Conservation (phyloP, 2,329 filamentous ascomycete genomes). For the Scopulariopsis brevicaulis region DNA sequence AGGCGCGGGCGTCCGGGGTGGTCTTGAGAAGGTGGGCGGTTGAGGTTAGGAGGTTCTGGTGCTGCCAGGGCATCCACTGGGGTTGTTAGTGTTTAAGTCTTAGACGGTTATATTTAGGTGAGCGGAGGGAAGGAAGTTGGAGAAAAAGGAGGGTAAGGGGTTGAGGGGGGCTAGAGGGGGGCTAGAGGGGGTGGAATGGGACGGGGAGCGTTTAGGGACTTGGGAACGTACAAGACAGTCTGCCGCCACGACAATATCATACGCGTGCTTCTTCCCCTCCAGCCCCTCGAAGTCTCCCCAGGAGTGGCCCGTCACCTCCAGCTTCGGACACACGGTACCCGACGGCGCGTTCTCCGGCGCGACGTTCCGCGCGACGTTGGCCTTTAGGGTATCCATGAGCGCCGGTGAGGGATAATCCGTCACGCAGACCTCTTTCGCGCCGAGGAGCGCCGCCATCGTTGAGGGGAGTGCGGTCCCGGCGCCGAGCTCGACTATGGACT, state of each 20-base stretch:
- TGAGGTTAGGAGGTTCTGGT: slow-evolving; percentile 51
- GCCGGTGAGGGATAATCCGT: slow-evolving; percentile 57
- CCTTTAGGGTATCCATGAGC: slow-evolving; percentile 45
- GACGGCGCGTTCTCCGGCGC: slow-evolving; percentile 15
- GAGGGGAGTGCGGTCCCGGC: slow-evolving; percentile 49
- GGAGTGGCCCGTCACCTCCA: slow-evolving; percentile 45
- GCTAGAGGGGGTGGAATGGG: neutral
- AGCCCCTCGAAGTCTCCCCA: slow-evolving; percentile 44
- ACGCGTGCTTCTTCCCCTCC: slow-evolving; percentile 21
- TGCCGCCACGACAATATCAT: slow-evolving; percentile 54
- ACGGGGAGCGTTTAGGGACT: neutral
- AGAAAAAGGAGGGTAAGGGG: too few relatives aligned
- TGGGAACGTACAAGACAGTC: slow-evolving; percentile 43
- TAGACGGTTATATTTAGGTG: neutral
- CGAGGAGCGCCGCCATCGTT: slow-evolving; percentile 34
- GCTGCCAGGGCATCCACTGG: slow-evolving; percentile 60
- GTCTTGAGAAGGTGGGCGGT: slow-evolving; percentile 48
- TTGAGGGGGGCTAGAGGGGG: neutral
- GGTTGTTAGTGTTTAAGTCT: neutral
- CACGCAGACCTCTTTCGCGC: slow-evolving; percentile 39
- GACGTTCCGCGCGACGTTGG: slow-evolving; percentile 46
- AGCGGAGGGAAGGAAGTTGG: neutral
- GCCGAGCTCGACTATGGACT: slow-evolving; percentile 52
- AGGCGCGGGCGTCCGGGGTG: slow-evolving; percentile 34
- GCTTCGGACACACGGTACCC: slow-evolving; percentile 9